phyloP scores from a whole-genome alignment of 441 rosid genomes.

The Arabidopsis hybrid region DNA sequence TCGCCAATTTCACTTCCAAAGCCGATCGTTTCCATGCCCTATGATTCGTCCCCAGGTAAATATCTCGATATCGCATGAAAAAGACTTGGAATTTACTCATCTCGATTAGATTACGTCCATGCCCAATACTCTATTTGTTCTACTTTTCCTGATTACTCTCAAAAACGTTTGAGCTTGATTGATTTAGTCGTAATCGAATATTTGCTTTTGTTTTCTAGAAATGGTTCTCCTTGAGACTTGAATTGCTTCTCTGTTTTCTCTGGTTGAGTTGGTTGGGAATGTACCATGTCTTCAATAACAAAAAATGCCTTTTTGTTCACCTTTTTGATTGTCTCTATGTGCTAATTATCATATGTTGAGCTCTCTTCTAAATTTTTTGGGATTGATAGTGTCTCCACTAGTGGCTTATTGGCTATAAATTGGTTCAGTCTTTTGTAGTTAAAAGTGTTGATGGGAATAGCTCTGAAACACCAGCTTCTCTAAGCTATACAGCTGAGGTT shows the following conservation, averaged over 20 bases:
- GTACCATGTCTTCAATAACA: background rate
- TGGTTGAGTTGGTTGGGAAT: background rate
- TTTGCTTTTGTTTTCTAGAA: slow-evolving; percentile 6
- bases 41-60: slow-evolving; percentile 56
- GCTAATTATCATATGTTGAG: background rate
- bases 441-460: slow-evolving; percentile 58
- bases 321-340: background rate
- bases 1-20: slow-evolving; percentile 53
- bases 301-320: background rate
- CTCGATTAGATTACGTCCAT: background rate
- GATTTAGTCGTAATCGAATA: background rate
- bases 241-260: background rate
- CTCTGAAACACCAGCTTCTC: slow-evolving; percentile 44
- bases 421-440: slow-evolving; percentile 54
- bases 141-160: background rate
- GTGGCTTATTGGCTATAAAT: slow-evolving; percentile 20
- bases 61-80: background rate
- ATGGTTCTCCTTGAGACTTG: background rate
- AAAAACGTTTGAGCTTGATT: slow-evolving; percentile 5
- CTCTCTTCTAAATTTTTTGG: slow-evolving; percentile 2
- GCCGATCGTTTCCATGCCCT: slow-evolving; percentile 42
- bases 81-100: background rate
- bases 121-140: slow-evolving; percentile 1
- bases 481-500: slow-evolving; percentile 53
- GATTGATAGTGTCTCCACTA: slow-evolving; percentile 4